phyloP scores from a whole-genome alignment of 805 yeast species.

The Cyberlindnera galapagoensis region DNA sequence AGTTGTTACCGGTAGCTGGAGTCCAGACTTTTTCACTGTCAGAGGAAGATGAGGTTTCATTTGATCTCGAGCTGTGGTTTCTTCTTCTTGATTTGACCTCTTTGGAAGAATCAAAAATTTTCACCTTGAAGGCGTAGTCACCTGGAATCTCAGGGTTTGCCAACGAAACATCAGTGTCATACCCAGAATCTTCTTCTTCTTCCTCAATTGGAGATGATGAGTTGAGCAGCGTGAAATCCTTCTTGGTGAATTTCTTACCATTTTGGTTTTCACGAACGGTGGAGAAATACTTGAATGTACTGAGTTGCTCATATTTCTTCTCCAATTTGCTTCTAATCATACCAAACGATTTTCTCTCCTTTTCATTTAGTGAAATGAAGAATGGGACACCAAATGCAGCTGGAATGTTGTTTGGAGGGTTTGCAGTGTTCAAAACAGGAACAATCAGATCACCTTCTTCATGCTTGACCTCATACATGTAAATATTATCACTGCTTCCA shows the following conservation, averaged over 20 bases:
- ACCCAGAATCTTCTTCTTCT: constrained; percentile 31
- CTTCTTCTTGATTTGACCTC: constrained; percentile 18
- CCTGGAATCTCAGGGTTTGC: constrained; percentile 48
- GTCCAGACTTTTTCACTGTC: constrained; percentile 32
- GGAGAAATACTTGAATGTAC: constrained; percentile 35
- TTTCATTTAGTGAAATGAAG: constrained; percentile 48
- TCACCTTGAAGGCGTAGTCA: constrained; percentile 42
- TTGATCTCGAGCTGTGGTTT: not conserved
- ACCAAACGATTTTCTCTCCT: constrained; percentile 52
- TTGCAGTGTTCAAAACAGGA: constrained; percentile 50
- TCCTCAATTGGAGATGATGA: constrained; percentile 5
- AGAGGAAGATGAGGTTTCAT: constrained; percentile 1
- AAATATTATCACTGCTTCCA: constrained; percentile 51
- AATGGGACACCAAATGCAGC: constrained; percentile 72
- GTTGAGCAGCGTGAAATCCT: constrained; percentile 32
- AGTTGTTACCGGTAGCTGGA: constrained; percentile 35
- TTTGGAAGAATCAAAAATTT: constrained; percentile 28
- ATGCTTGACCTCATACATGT: constrained; percentile 51
- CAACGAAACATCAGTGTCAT: constrained; percentile 41
- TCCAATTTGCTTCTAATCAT: constrained; percentile 52
- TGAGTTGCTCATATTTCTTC: constrained; percentile 37
- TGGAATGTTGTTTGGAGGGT: constrained; percentile 33
- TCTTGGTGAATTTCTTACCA: constrained; percentile 10
- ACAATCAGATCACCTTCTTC: constrained; percentile 43
- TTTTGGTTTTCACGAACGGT: constrained; percentile 17